Base-by-base conservation (phyloP, 1,284 basidiomycete species). In the Abortiporus biennis region DNA sequence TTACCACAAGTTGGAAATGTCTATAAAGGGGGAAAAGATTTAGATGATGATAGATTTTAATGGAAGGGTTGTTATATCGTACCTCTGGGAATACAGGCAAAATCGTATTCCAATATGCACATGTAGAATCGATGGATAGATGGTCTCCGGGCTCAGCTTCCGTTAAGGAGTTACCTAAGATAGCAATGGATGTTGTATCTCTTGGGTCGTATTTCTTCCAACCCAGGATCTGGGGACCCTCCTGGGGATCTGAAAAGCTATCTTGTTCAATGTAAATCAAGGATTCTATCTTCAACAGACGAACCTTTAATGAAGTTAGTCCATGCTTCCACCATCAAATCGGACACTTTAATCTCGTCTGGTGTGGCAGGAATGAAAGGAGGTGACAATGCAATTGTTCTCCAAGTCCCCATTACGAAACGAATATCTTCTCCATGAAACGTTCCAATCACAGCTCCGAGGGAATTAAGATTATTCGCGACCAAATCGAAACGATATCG, bases 281-380 rank as follows among this genome's bases (percentile, higher is more conserved):
- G n/a, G 16, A 31, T 15, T 6, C 24, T 22, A 29, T 25, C 4
- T 8, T 30, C 3, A 35, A 9, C 39, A 12, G 13, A 22, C 32
- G 5, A 24, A 68, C 68, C 61, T 57, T 69, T 69, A 47, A 71
- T 58, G 47, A 71, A 71, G 49, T 69, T 69, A 8, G 66, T 66
- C 68, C 68, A 71, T 4, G 66, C 68, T 15, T 60, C 62, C 11
- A 69, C 65, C 66, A 69, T 68, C 41, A 66, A 51, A 47, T 67
- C 59, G 9, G 67, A 69, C 6, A 69, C 56, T 6, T 47, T 51
- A 20, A 64, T 58, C 46, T 69, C 58, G 5, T 65, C 60, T 6
- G 59, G 56, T 4, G 64, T 67, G 1, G 65, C 68, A 32, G 61
- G 54, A n/a, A 59, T 45, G 44, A 54, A 58, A 2, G 58, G 58